Evolutionary conservation across 805 yeast species (phyloP).

Genomic region (Nakazawaea populi): DNA sequence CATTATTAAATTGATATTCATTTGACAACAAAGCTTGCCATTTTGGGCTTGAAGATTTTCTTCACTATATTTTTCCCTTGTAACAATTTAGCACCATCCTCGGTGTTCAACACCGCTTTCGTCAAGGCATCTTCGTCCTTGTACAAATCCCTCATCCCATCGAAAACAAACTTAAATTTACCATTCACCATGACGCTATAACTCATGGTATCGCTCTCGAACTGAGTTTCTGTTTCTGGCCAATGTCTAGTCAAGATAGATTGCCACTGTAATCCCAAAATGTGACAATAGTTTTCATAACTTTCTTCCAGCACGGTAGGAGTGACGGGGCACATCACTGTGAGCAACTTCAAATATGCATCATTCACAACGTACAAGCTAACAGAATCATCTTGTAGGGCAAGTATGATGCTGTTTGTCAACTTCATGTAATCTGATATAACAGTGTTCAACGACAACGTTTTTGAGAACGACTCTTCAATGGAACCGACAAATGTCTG

Average conservation of each 20-base stretch:
- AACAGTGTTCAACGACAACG: slow-evolving; percentile 72
- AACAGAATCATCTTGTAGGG: slow-evolving; percentile 30
- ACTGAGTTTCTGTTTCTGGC: slow-evolving; percentile 46
- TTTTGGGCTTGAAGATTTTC: slow-evolving; percentile 46
- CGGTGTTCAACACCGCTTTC: slow-evolving; percentile 25
- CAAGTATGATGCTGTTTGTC: slow-evolving; percentile 43
- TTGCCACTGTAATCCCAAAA: slow-evolving; percentile 26
- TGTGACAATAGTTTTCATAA: slow-evolving; percentile 45
- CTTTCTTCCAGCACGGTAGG: slow-evolving; percentile 83
- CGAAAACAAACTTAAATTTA: slow-evolving; percentile 45
- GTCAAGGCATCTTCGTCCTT: slow-evolving; percentile 30
- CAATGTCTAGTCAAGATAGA: slow-evolving; percentile 56
- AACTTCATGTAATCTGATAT: slow-evolving; percentile 87
- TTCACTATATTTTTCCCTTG: slow-evolving; percentile 38
- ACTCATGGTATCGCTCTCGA: slow-evolving; percentile 31
- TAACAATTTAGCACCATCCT: slow-evolving; percentile 37
- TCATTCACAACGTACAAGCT: slow-evolving; percentile 37
- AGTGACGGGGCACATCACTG: slow-evolving; percentile 71
- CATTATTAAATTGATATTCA: neutral
- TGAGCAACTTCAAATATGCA: slow-evolving; percentile 46
- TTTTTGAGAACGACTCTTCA: slow-evolving; percentile 51
- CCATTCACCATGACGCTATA: slow-evolving; percentile 74
- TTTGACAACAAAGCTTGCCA: slow-evolving; percentile 36
- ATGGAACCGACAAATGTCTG: slow-evolving; percentile 43
- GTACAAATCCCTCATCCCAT: slow-evolving; percentile 27